Evolutionary conservation across 768 basidiomycete species (phyloP).

Genomic region (Melanogaster broomeanus): DNA sequence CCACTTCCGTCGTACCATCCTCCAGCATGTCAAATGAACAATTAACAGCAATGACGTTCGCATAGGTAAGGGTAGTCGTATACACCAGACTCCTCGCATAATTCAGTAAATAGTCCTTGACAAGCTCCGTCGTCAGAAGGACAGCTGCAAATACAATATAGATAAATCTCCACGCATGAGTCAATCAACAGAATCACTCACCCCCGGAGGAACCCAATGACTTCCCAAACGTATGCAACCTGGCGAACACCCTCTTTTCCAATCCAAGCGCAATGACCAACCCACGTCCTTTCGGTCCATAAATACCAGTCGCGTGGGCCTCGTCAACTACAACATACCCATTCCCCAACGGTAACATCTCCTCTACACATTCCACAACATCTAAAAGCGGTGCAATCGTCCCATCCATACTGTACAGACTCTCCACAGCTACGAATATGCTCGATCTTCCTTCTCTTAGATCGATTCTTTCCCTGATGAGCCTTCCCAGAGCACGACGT

Average conservation of each 20-base stretch:
- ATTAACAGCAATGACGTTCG: constrained; percentile 73
- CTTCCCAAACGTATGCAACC: constrained; percentile 94
- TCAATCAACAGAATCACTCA: constrained; percentile 37
- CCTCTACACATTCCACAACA: constrained; percentile 65
- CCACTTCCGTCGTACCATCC: constrained; percentile 63
- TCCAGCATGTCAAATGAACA: constrained; percentile 80
- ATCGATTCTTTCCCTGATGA: constrained; percentile 39
- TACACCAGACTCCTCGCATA: constrained; percentile 92
- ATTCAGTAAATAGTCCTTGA: constrained; percentile 86
- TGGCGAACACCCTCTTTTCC: constrained; percentile 68
- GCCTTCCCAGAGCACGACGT: constrained; percentile 40
- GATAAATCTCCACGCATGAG: not conserved
- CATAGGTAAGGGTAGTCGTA: constrained; percentile 81
- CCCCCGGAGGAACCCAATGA: constrained; percentile 85
- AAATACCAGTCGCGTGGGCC: constrained; percentile 91
- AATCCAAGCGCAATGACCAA: constrained; percentile 70
- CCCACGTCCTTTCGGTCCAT: constrained; percentile 77
- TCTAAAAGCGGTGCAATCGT: constrained; percentile 76
- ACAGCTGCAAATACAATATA: constrained; percentile 52
- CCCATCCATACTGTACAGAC: constrained; percentile 95
- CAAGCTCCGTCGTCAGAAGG: constrained; percentile 65
- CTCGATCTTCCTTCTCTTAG: constrained; percentile 43
- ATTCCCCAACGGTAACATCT: constrained; percentile 60
- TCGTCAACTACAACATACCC: constrained; percentile 86
- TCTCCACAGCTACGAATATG: constrained; percentile 85